phyloP scores from a whole-genome alignment of 2,329 filamentous ascomycete genomes.

The Aspergillus brunneoviolaceus region DNA sequence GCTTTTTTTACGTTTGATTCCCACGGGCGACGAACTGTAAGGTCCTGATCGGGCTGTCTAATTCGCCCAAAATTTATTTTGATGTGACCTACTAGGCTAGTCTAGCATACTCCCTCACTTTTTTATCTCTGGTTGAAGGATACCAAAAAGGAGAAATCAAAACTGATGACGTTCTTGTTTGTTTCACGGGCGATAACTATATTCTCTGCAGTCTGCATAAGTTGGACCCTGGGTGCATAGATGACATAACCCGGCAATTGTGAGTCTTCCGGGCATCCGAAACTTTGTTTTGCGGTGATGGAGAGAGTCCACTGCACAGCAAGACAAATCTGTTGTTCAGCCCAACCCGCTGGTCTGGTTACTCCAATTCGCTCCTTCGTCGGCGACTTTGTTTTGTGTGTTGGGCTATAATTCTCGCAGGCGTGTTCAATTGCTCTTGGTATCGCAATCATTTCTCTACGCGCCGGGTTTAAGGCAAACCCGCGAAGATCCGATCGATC shows the following conservation, averaged over 20 bases:
- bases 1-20: conserved; percentile 10
- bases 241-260: background rate
- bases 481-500: background rate
- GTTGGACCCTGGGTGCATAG: background rate
- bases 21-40: conserved; percentile 1
- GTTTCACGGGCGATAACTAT: background rate
- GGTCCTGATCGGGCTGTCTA: conserved; percentile 3
- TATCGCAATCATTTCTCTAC: background rate
- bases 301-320: background rate
- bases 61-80: background rate
- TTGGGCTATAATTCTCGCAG: background rate
- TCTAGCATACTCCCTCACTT: conserved; percentile 8
- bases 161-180: background rate
- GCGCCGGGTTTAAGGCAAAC: background rate
- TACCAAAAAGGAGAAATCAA: background rate
- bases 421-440: too few species aligned
- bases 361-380: background rate
- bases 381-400: background rate
- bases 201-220: background rate
- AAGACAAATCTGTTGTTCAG: background rate
- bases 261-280: background rate
- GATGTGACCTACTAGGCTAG: conserved; percentile 10
- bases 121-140: background rate
- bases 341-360: background rate
- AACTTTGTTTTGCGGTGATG: background rate